These are phyloP conservation scores for Termitomyces eurrhizus DNA, from an alignment of 768 basidiomycete species.

Conservation along the genomic window DNA sequence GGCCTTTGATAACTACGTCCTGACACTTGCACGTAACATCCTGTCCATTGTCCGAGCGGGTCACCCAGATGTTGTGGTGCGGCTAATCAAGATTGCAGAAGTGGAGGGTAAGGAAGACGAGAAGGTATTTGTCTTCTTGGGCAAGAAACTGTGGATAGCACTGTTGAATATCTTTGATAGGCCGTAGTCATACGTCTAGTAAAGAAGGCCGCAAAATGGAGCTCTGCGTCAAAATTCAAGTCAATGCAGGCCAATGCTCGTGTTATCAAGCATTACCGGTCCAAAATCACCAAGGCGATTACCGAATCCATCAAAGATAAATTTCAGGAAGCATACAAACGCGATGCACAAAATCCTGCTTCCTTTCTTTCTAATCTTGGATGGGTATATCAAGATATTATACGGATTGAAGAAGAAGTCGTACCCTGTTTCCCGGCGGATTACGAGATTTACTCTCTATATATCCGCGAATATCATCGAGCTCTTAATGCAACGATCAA, in stretches of 20 bases:
- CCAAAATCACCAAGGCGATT: slow-evolving; percentile 81
- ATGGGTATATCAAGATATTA: slow-evolving; percentile 95
- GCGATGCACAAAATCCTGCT: slow-evolving; percentile 59
- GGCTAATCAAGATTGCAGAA: slow-evolving; percentile 90
- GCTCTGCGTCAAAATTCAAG: slow-evolving; percentile 89
- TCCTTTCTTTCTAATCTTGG: slow-evolving; percentile 73
- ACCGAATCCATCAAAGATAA: slow-evolving; percentile 67
- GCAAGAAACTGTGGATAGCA: background rate
- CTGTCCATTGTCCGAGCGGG: slow-evolving; percentile 77
- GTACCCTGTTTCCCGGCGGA: slow-evolving; percentile 89
- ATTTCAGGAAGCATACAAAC: slow-evolving; percentile 65
- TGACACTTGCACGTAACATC: slow-evolving; percentile 73
- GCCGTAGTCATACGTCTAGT: slow-evolving; percentile 92
- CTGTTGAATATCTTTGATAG: slow-evolving; percentile 33
- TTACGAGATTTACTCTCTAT: slow-evolving; percentile 84
- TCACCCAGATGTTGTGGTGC: slow-evolving; percentile 83
- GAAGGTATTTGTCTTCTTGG: slow-evolving; percentile 52
- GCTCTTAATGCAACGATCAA: slow-evolving; percentile 72
- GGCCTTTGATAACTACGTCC: slow-evolving; percentile 82
- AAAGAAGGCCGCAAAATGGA: slow-evolving; percentile 89
- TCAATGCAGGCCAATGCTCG: slow-evolving; percentile 93
- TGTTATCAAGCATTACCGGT: slow-evolving; percentile 91
- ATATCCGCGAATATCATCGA: slow-evolving; percentile 88
- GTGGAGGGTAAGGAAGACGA: slow-evolving; percentile 92
- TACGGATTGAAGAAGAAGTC: slow-evolving; percentile 87